These are phyloP conservation scores for Iris pallida DNA, from an alignment of 116 monocot genomes.

Conservation along the genomic window DNA sequence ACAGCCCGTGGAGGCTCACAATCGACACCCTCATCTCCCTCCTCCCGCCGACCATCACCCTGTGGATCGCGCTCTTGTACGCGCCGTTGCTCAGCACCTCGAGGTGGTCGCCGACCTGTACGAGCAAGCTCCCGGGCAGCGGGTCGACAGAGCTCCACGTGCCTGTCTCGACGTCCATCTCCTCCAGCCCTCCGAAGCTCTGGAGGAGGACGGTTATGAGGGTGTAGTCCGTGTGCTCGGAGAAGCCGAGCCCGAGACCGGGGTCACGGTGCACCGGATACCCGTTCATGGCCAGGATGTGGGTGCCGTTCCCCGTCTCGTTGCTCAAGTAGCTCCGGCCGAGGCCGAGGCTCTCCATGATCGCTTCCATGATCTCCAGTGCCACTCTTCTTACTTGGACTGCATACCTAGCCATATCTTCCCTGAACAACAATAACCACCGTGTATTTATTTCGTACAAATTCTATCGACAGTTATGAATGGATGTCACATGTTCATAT, in stretches of 20 bases:
- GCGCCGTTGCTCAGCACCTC: constrained; percentile 19
- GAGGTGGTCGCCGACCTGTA: constrained; percentile 4
- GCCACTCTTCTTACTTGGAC: too few species aligned
- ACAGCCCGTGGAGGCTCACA: constrained; percentile 17
- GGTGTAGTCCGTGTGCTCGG: constrained; percentile 16
- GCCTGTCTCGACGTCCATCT: too few species aligned
- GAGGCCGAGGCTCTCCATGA: too few species aligned
- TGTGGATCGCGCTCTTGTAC: constrained; percentile 15
- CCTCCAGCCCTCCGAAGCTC: too few species aligned
- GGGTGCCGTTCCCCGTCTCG: constrained; percentile 3
- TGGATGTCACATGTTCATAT: too few species aligned
- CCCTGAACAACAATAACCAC: background rate
- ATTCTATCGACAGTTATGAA: too few species aligned
- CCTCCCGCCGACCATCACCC: background rate
- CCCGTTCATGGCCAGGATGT: constrained; percentile 12
- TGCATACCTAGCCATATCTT: background rate
- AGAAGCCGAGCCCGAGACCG: background rate
- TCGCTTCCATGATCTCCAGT: too few species aligned
- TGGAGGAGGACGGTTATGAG: constrained; percentile 7
- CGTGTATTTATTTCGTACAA: background rate
- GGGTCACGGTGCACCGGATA: background rate
- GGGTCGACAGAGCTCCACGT: too few species aligned
- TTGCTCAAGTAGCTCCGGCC: constrained; percentile 5
- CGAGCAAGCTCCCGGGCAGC: too few species aligned
- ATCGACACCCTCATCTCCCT: constrained; percentile 15